Conservation (phyloP, 2,329 filamentous ascomycete genomes). For the Fusarium sp. region DNA sequence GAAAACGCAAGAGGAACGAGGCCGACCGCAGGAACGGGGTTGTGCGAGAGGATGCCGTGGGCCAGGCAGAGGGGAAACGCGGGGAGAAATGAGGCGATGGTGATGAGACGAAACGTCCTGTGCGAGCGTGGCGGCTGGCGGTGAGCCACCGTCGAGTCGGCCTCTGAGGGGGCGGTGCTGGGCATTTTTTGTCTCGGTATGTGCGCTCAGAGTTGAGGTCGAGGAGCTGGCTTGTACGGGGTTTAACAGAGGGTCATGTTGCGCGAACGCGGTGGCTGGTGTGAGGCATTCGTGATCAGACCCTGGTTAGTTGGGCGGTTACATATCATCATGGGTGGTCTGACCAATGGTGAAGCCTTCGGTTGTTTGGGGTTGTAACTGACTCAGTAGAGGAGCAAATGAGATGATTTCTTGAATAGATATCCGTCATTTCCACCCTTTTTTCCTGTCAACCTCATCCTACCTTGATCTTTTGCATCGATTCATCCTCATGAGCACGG, state of each 20-base stretch:
- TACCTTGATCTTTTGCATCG: not conserved
- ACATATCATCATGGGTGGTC: conserved; percentile 32
- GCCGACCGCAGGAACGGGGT: conserved; percentile 53
- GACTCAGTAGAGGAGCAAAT: not conserved
- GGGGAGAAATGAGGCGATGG: conserved; percentile 52
- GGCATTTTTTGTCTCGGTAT: conserved; percentile 19
- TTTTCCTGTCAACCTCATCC: not conserved
- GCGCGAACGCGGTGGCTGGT: conserved; percentile 12
- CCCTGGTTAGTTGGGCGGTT: conserved; percentile 36
- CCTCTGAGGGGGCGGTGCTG: conserved; percentile 24
- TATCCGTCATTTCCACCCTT: not conserved
- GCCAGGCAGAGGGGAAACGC: conserved; percentile 55
- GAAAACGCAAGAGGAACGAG: conserved; percentile 55
- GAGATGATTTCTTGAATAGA: not conserved
- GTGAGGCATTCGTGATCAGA: conserved; percentile 30
- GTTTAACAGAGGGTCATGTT: conserved; percentile 1
- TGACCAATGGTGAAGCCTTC: conserved; percentile 16
- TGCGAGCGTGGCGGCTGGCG: conserved; percentile 29
- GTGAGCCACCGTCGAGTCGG: conserved; percentile 18
- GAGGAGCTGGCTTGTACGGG: not conserved
- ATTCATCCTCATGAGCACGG: not conserved
- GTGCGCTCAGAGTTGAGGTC: not conserved
- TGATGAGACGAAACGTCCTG: conserved; percentile 49
- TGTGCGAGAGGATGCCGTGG: conserved; percentile 51
- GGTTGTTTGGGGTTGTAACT: not conserved